A percentile compares a stretch with the other conserved stretches of the same genome.
Conservation (phyloP, 495 filamentous ascomycete genomes). For the Penicillium canariense region DNA sequence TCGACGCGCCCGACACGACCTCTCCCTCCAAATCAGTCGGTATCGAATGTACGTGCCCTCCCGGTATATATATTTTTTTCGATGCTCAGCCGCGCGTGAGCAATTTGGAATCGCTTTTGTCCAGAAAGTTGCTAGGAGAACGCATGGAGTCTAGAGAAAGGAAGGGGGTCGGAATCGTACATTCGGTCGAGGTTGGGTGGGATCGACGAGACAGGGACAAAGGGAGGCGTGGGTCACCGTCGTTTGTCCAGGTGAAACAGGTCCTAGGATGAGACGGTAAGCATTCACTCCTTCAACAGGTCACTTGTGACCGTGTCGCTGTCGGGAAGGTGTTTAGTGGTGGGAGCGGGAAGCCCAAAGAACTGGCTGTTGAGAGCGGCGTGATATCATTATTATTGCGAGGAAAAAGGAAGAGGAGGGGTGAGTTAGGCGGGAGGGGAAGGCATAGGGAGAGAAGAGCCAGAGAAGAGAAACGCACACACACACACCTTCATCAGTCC, state of each 20-base stretch:
- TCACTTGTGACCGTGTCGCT: slow-evolving; percentile 18
- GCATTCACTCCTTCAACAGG: slow-evolving; percentile 17
- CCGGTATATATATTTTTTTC: slow-evolving; percentile 18
- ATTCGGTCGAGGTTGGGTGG: slow-evolving; percentile 27
- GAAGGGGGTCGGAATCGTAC: slow-evolving; percentile 25
- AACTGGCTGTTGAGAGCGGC: slow-evolving; percentile 7
- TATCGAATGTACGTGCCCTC: slow-evolving; percentile 11
- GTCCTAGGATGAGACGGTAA: slow-evolving; percentile 21
- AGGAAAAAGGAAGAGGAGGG: background rate
- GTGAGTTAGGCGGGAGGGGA: background rate
- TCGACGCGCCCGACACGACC: slow-evolving; percentile 22
- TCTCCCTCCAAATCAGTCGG: slow-evolving; percentile 17
- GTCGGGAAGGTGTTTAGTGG: slow-evolving; percentile 15
- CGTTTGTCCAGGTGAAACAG: slow-evolving; percentile 26
- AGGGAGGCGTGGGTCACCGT: slow-evolving; percentile 30
- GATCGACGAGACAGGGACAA: slow-evolving; percentile 24
- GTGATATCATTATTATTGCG: slow-evolving; percentile 29
- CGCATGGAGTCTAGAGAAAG: slow-evolving; percentile 45
- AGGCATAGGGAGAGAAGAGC: slow-evolving; percentile 1
- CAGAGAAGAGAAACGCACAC: slow-evolving; percentile 5
- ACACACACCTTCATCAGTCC: slow-evolving; percentile 36
- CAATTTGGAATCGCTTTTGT: slow-evolving; percentile 37
- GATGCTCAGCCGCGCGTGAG: slow-evolving; percentile 34
- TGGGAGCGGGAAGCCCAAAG: slow-evolving; percentile 8
- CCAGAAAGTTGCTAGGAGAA: slow-evolving; percentile 40